Evolutionary conservation across 208 protist genomes (phyloP), one percentile per base, ranked within the genome.

Genomic region (Phytomonas serpens): DNA sequence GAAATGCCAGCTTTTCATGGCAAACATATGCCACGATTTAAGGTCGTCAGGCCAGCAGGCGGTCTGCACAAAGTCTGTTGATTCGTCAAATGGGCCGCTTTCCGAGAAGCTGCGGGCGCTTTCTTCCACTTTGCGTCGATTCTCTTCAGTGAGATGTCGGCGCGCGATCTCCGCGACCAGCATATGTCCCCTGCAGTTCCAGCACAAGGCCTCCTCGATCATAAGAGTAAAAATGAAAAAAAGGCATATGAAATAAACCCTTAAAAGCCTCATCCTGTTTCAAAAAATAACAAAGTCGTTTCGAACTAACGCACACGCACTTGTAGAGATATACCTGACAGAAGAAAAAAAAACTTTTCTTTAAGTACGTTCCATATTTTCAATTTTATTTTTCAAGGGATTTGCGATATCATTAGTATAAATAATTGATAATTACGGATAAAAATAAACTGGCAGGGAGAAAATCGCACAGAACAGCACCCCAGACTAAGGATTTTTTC

Each of bases 151-250:
- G 38, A 97, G 68, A 61, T 86, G 84, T 0, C 81, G 84, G 5
- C 67, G 68, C 0, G 92, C 92, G 29, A 97, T 92, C 72, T 93
- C 86, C 3, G 88, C 88, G 29, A 97, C 76, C 2, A 88, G 64
- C 92, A 97, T 97, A 82, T 97, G 92, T 3, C 92, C 92, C 16
- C 70, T 68, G 74, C 88, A 93, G 61, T 82, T 81, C 89, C 92
- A 97, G 64, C 69, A 85, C n/a, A 73, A 68, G 3, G 77, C 37
- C 13, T 85, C 37, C 4, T 70, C 27, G 4, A 79, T 30, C 5
- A 77, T 34, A 16, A 81, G 62, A 19, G 67, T 42, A 19, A 47
- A 19, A 47, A 47, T 3, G 0, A 68, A 37, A 42, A 32, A 37
- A 3, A 40, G 7, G 11, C 31, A 68, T 42, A 37, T 30, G 47